These are phyloP conservation scores for Sonneratia caseolaris DNA, from an alignment of 345 rosid genomes.

Conservation along the genomic window DNA sequence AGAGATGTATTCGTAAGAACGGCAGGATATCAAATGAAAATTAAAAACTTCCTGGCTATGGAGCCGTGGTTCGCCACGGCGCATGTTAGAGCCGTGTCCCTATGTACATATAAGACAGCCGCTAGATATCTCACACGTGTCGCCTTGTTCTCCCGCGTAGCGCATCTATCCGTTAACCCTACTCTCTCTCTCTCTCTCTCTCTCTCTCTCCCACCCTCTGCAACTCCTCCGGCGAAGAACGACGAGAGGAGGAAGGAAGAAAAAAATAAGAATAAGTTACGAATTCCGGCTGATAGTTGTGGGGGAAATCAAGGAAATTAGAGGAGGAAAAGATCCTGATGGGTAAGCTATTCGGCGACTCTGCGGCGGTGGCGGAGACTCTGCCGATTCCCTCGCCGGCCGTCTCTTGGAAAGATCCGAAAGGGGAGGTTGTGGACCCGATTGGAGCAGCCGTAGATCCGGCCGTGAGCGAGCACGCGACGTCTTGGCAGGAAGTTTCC, in stretches of 20 bases:
- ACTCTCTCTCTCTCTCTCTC: constrained; percentile 22
- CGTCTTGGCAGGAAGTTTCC: constrained; percentile 67
- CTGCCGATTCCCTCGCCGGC: constrained; percentile 57
- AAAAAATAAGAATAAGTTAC: background rate
- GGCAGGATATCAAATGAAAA: background rate
- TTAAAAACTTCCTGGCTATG: background rate
- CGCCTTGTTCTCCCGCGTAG: constrained; percentile 31
- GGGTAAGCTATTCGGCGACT: constrained; percentile 82
- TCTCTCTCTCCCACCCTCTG: constrained; percentile 14
- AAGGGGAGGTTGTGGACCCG: constrained; percentile 28
- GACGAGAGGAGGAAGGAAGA: constrained; percentile 1
- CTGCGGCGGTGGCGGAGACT: constrained; percentile 53
- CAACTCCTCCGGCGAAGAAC: constrained; percentile 18
- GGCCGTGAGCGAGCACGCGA: constrained; percentile 4
- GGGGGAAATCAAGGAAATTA: background rate
- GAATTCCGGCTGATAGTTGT: background rate
- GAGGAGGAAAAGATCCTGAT: constrained; percentile 16
- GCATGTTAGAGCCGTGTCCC: constrained; percentile 14
- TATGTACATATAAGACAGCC: constrained; percentile 6
- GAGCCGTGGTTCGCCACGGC: constrained; percentile 14
- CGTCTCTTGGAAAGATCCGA: constrained; percentile 47
- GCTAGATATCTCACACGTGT: constrained; percentile 38
- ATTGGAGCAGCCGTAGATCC: constrained; percentile 46
- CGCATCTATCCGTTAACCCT: constrained; percentile 57
- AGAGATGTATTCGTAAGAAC: background rate